Evolutionary conservation across 2,329 filamentous ascomycete species (phyloP).

Genomic region (Colletotrichum filicis): DNA sequence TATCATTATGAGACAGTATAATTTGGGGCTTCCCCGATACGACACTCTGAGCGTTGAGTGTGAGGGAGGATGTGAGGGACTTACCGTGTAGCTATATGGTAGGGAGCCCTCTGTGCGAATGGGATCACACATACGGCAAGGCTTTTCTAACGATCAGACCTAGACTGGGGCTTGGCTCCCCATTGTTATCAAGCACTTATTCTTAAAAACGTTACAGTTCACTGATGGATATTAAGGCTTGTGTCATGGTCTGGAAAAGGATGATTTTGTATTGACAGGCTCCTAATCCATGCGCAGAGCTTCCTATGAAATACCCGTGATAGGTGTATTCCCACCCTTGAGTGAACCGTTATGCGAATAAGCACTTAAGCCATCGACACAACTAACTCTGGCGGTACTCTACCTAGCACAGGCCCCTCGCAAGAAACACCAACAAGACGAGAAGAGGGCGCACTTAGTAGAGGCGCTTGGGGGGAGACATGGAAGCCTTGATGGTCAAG

Average conservation of each 20-base stretch:
- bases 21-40: too few relatives aligned
- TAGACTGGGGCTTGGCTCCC: background rate
- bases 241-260: conserved; percentile 1
- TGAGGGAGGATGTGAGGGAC: background rate
- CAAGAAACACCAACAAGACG: background rate
- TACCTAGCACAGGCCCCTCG: conserved; percentile 12
- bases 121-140: background rate
- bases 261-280: conserved; percentile 20
- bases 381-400: conserved; percentile 11
- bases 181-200: background rate
- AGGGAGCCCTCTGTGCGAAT: background rate
- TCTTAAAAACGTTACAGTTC: background rate
- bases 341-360: background rate
- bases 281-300: conserved; percentile 33
- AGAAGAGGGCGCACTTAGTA: conserved; percentile 72
- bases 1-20: background rate
- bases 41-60: background rate
- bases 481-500: conserved; percentile 99
- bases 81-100: background rate
- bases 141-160: background rate
- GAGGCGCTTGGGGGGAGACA: conserved; percentile 97
- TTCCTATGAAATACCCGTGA: conserved; percentile 29
- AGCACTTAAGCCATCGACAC: conserved; percentile 18
- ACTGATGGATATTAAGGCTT: background rate
- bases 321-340: background rate